Evolutionary conservation across 192 early-diverging fungal genomes (phyloP).

Genomic region (Coemansia sp.): DNA sequence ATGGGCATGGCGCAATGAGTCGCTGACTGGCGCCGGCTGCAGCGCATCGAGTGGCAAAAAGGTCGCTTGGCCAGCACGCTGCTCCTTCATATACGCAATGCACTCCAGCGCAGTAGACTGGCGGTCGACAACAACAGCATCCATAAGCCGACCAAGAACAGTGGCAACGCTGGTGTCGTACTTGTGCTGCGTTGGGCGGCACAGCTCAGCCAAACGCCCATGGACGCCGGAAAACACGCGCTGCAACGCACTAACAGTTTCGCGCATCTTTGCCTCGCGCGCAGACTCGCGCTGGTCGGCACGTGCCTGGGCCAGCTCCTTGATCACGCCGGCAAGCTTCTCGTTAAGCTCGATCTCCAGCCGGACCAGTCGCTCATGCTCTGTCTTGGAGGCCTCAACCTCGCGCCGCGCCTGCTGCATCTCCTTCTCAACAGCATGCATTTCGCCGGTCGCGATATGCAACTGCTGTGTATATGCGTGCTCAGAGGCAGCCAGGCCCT

Average conservation of each 20-base stretch:
- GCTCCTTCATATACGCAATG: conserved; percentile 91
- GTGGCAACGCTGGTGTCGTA: conserved; percentile 86
- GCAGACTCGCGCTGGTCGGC: conserved; percentile 84
- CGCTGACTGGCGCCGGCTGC: conserved; percentile 70
- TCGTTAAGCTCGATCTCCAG: conserved; percentile 76
- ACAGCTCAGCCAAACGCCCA: conserved; percentile 87
- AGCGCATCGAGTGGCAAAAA: conserved; percentile 94
- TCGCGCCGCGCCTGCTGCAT: conserved; percentile 62
- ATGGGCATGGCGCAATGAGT: conserved; percentile 73
- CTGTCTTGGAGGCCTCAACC: conserved; percentile 61
- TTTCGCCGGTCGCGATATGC: conserved; percentile 28
- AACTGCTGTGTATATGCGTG: conserved; percentile 46
- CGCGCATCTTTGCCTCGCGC: conserved; percentile 73
- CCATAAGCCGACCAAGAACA: conserved; percentile 88
- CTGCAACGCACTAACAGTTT: conserved; percentile 78
- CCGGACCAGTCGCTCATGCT: conserved; percentile 67
- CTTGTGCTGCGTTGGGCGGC: conserved; percentile 89
- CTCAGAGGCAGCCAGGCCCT: conserved; percentile 32
- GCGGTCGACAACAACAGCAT: conserved; percentile 92
- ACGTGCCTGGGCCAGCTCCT: conserved; percentile 78
- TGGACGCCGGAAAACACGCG: conserved; percentile 87
- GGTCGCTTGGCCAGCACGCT: conserved; percentile 86
- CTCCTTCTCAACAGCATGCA: conserved; percentile 35
- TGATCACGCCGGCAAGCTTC: conserved; percentile 74
- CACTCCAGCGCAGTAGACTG: conserved; percentile 94